Base-by-base conservation (phyloP, 306 rosid genomes). In the Vigna nakashimae region DNA sequence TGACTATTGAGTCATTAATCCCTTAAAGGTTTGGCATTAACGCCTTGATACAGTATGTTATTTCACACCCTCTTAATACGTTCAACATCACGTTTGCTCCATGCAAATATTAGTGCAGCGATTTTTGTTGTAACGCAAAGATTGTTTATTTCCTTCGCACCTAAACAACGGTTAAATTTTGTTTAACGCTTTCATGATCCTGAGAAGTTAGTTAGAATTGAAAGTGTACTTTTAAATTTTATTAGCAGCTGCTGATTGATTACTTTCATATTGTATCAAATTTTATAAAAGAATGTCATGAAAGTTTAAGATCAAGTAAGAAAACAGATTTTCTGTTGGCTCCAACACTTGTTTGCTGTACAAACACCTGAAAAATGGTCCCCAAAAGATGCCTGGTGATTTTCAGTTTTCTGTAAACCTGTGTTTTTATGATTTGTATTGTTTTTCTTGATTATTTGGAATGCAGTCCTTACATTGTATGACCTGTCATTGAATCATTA, bases 1-100 rank as follows among this genome's bases (percentile, higher is more conserved):
- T 59, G 84, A 84, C 66, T 93, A 86, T 82, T 38, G 70, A 72
- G 57, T 88, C 77, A 85, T 66, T 63, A 36, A 69, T 70, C 58
- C 84, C 71, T 66, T 71, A 82, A 78, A 65, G 77, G 74, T 77
- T 87, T 78, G 80, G 55, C 57, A 70, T 65, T 69, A 65, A 65
- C 68, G 71, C 40, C 58, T 50, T 60, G 43, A 38, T 38, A 67
- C 67, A 40, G 42, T 59, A 50, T 69, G 65, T 17, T 69, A 43
- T 75, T 49, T 75, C 26, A 16, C 24, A 34, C 45, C 71, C 66
- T 62, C 43, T 59, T 50, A 18, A 49, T 49, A 59, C 28, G 12
- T 42, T 80, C 75, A 42, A 42, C 45, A 75, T 62, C 43, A 69
- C 66, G 78, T 28, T 38, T 50, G 60, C 58, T 65, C 45, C 83